Evolutionary conservation across 805 yeast genomes (phyloP).

Genomic region (Yarrowia sp.): DNA sequence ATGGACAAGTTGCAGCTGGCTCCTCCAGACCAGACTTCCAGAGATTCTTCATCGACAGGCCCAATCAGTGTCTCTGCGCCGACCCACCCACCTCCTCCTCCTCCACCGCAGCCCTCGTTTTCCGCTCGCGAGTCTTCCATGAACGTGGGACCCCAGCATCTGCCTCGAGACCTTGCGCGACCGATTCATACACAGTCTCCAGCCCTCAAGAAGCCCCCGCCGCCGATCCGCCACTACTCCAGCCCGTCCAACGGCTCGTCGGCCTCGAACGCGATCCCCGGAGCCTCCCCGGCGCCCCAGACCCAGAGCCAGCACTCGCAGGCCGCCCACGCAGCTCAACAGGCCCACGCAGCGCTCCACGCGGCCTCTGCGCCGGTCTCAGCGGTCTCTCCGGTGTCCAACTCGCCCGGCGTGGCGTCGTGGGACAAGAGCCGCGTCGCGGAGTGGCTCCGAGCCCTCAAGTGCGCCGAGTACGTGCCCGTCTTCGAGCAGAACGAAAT

Average conservation of each 20-base stretch:
- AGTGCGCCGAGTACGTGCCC: constrained; percentile 14
- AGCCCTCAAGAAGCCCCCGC: background rate
- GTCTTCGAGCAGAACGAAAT: constrained; percentile 49
- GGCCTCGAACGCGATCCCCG: background rate
- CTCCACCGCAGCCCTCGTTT: background rate
- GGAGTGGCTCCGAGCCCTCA: constrained; percentile 33
- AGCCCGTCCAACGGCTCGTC: background rate
- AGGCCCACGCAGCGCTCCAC: background rate
- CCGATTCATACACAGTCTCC: background rate
- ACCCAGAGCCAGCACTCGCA: constrained; percentile 2
- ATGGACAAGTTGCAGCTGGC: constrained; percentile 18
- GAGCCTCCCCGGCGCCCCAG: background rate
- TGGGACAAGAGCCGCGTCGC: constrained; percentile 37
- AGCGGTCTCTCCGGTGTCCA: background rate
- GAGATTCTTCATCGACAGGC: background rate
- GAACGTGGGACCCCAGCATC: background rate
- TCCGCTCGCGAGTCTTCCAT: background rate
- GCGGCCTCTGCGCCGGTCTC: background rate
- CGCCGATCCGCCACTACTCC: background rate
- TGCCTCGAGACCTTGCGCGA: background rate
- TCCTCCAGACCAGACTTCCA: background rate
- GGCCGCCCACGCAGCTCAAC: constrained; percentile 10
- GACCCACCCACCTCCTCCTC: background rate
- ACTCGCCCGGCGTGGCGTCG: background rate
- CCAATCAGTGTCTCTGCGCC: background rate